phyloP scores from a whole-genome alignment of 192 early-diverging fungal genomes.

The Backusella mclennaniae region DNA sequence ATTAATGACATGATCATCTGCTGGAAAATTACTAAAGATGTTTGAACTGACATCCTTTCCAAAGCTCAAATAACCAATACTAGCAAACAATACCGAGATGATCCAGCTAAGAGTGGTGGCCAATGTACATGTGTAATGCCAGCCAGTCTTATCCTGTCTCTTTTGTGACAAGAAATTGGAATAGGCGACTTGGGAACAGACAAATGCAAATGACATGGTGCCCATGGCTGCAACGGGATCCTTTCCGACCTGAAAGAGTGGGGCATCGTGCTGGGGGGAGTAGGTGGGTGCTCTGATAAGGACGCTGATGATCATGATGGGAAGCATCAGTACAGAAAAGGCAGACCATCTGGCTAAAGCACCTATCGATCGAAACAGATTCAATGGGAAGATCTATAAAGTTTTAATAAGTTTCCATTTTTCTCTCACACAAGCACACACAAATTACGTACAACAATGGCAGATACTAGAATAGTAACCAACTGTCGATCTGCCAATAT shows the following conservation, averaged over 20 bases:
- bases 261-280: conserved; percentile 45
- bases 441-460: conserved; percentile 37
- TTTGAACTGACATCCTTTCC: conserved; percentile 60
- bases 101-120: conserved; percentile 47
- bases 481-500: conserved; percentile 30
- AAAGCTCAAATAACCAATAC: conserved; percentile 60
- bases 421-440: background rate
- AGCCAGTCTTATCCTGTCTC: conserved; percentile 41
- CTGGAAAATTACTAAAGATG: conserved; percentile 64
- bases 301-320: conserved; percentile 60
- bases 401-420: too few species aligned
- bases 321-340: conserved; percentile 55
- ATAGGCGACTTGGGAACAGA: conserved; percentile 60
- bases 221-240: conserved; percentile 63
- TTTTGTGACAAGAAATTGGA: conserved; percentile 52
- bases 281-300: conserved; percentile 55
- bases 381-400: conserved; percentile 54
- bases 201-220: conserved; percentile 68
- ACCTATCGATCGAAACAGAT: conserved; percentile 64
- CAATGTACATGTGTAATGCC: conserved; percentile 47
- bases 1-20: conserved; percentile 57
- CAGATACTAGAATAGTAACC: conserved; percentile 38
- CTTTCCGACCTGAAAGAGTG: conserved; percentile 49
- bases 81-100: conserved; percentile 59
- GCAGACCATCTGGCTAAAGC: conserved; percentile 55